A percentile compares a stretch with the other conserved stretches of the same genome.
phyloP scores from a whole-genome alignment of 2,329 filamentous ascomycete genomes.

The Cladosporium austrohemisphaericum region DNA sequence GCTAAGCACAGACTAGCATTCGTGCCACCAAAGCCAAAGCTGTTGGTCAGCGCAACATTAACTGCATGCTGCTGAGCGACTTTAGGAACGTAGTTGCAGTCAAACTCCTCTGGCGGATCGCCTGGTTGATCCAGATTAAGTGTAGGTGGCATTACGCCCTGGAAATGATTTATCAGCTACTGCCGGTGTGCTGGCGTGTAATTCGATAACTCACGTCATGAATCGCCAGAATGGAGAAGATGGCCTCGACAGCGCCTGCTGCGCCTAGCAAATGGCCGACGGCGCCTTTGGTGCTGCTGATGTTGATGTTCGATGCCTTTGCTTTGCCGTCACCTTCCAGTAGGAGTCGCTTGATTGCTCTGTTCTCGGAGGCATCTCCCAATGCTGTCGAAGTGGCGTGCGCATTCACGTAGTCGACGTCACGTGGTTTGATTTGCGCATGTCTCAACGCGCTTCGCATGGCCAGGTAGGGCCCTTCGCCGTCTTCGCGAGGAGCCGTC shows the following conservation, averaged over 20 bases:
- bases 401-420: slow-evolving; percentile 90
- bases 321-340: slow-evolving; percentile 65
- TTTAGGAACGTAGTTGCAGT: slow-evolving; percentile 81
- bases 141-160: slow-evolving; percentile 81
- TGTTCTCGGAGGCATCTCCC: slow-evolving; percentile 84
- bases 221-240: slow-evolving; percentile 79
- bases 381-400: slow-evolving; percentile 86
- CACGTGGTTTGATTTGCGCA: slow-evolving; percentile 62
- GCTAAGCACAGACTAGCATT: slow-evolving; percentile 86
- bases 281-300: slow-evolving; percentile 93
- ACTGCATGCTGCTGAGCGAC: slow-evolving; percentile 67
- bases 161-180: slow-evolving; percentile 2
- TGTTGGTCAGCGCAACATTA: slow-evolving; percentile 79
- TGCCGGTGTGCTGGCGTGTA: no score
- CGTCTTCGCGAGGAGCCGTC: slow-evolving; percentile 81
- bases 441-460: slow-evolving; percentile 81
- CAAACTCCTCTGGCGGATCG: slow-evolving; percentile 57
- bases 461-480: slow-evolving; percentile 73
- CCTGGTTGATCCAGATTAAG: slow-evolving; percentile 69
- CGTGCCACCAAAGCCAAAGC: slow-evolving; percentile 95
- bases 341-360: slow-evolving; percentile 74
- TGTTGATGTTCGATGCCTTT: slow-evolving; percentile 63
- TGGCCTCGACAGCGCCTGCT: slow-evolving; percentile 82
- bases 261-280: slow-evolving; percentile 89
- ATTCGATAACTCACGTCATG: slow-evolving; percentile 68